Base-by-base conservation (phyloP, 306 rosid species). In the Dalbergia cochinchinensis region DNA sequence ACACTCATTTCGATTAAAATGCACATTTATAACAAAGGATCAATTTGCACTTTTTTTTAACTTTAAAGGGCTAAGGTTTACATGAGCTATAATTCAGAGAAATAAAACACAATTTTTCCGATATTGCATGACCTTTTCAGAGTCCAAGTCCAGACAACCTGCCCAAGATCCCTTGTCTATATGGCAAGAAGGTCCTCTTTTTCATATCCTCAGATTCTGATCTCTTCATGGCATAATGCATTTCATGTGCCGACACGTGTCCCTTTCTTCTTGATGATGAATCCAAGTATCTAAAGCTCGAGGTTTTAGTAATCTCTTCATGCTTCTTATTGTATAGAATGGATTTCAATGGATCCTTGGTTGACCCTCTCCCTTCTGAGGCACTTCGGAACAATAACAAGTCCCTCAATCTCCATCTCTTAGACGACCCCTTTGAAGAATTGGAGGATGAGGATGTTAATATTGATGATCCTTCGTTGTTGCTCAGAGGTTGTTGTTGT, bases 141-240 rank as follows among this genome's bases (percentile, higher is more conserved):
- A 71, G 78, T 42, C 97, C 94, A 33, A 91, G 89, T 76, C 97
- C 91, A 80, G 96, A 81, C 39, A 94, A 81, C 64, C 89, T 83
- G 3, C 99, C 97, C 69, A 95, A 64, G 71, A 95, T 89, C 50
- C 97, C 97, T 48, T 87, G 97, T 71, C 83, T 93, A 87, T 91
- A 95, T 1, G 99, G 99, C 90, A 95, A 85, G 86, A 79, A 93
- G 39, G 97, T 95, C 77, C 77, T 91, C 88, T 91, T 95, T 91
- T 91, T 95, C 89, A 88, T 26, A 78, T 90, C 98, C 50, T 89
- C 76, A 0, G 97, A 89, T 54, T 81, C 96, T 0, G 94, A 94
- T 82, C 72, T 95, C 88, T 91, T 95, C 80, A 64, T 78, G 0
- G 93, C 85, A 79, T 91, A 95, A 65, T 95, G 96, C 69, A 85